These are phyloP conservation scores for Wallacemonas sp. DNA, from an alignment of 208 protist genomes.

Conservation along the genomic window DNA sequence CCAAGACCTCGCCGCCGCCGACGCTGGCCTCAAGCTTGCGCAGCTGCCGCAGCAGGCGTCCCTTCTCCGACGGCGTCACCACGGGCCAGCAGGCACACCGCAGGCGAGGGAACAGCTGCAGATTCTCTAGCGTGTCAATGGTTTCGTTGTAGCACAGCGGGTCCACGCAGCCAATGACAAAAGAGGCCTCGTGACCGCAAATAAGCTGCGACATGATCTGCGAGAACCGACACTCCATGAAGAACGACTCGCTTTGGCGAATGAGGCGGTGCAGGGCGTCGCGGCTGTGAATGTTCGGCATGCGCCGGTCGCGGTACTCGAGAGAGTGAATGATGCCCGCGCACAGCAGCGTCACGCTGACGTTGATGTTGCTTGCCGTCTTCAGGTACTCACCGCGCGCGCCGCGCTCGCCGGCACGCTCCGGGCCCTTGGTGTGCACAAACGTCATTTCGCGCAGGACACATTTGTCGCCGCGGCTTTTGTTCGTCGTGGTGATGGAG, in stretches of 20 bases:
- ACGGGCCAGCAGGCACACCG: conserved; percentile 57
- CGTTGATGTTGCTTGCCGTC: conserved; percentile 76
- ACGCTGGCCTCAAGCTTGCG: conserved; percentile 59
- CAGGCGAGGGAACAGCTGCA: conserved; percentile 84
- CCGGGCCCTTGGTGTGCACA: conserved; percentile 87
- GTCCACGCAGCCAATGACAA: conserved; percentile 84
- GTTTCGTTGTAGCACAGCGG: conserved; percentile 76
- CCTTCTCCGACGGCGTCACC: conserved; percentile 71
- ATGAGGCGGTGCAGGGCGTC: conserved; percentile 73
- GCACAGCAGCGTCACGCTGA: conserved; percentile 80
- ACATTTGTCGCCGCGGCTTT: conserved; percentile 48
- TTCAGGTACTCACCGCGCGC: conserved; percentile 47
- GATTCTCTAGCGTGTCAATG: conserved; percentile 81
- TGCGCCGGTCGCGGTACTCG: conserved; percentile 69
- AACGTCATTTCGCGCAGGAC: conserved; percentile 83
- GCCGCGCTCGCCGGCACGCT: conserved; percentile 74
- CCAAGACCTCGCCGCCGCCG: conserved; percentile 54
- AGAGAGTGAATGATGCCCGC: conserved; percentile 86
- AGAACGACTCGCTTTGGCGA: conserved; percentile 84
- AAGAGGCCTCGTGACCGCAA: conserved; percentile 82
- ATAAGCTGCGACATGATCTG: conserved; percentile 89
- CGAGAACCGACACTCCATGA: conserved; percentile 92
- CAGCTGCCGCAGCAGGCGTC: conserved; percentile 66
- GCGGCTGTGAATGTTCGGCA: conserved; percentile 32
- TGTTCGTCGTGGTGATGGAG: conserved; percentile 72